Evolutionary conservation across 2,329 filamentous ascomycete genomes (phyloP), one percentile per base, ranked within the genome.

Genomic region (Penicillium sp.): DNA sequence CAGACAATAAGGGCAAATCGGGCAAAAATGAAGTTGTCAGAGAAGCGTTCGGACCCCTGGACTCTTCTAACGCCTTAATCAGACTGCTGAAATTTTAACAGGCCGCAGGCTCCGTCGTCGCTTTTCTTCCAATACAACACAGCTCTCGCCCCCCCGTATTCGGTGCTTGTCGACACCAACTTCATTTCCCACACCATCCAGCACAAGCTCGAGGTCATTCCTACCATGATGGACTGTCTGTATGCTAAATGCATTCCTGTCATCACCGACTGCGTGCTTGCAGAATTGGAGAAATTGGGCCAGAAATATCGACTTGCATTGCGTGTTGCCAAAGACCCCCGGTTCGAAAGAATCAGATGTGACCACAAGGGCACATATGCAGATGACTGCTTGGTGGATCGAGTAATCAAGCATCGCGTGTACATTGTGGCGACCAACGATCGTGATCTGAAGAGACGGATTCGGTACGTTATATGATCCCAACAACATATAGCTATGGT

Each of bases 101-200:
- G 80, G 43, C 86, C 87, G 4, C 88, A 93, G 75, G 86, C 88
- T 65, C 87, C 89, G 10, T 89, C 87, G 18, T 81, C 83, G 54
- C 83, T 95, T 72, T 95, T 95, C 81, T 95, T 95, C 73, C 81
- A 88, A 66, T 86, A 89, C 77, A 96, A 96, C 74, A 86, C 85
- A 46, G 87, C 88, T 46, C 82, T 96, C 39, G 83, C 88, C 9
- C 89, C 91, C 3, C 89, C 90, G 1, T 95, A 95, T 75, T 78
- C 75, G 43, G 81, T 92, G 49, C 81, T 95, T 8, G 80, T 93
- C 64, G 89, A 95, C 70, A 92, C 89, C 69, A 95, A 95, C 68
- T 95, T 95, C 66, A 80, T 95, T 55, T 89, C 84, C 33, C 90
- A 95, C 71, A 93, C 90, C 0, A 88, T 97, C 1, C 88, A 91